Evolutionary conservation across 2,329 filamentous ascomycete species (phyloP).

Genomic region (Aspergillus melleus): DNA sequence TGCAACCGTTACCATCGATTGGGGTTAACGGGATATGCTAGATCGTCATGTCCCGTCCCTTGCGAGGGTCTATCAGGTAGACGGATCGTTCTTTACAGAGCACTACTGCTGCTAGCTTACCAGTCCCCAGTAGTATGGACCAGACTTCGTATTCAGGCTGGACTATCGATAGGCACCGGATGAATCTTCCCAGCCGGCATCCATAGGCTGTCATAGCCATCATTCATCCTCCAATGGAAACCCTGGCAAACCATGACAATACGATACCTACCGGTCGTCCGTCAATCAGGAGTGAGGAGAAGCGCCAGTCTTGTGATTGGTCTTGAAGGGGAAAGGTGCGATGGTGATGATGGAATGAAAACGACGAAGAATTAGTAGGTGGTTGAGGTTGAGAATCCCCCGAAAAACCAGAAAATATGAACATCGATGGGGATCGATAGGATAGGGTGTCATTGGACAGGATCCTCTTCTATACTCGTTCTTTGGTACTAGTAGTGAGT

Average conservation of each 20-base stretch:
- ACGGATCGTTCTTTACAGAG: too few relatives aligned
- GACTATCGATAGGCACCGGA: not conserved
- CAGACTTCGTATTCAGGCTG: not conserved
- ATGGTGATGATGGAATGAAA: conserved; percentile 3
- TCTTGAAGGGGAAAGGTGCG: conserved; percentile 15
- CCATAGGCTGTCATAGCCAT: not conserved
- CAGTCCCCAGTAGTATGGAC: not conserved
- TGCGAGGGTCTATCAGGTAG: not conserved
- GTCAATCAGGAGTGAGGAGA: conserved; percentile 13
- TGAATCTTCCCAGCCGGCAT: not conserved
- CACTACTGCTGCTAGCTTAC: not conserved
- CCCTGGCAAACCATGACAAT: conserved; percentile 5
- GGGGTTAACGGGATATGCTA: not conserved
- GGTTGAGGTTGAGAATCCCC: not conserved
- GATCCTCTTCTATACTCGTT: not conserved
- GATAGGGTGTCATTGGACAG: not conserved
- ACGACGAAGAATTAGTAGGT: not conserved
- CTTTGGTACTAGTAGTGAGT: not conserved
- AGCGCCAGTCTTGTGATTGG: conserved; percentile 23
- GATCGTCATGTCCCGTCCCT: not conserved
- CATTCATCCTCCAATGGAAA: not conserved
- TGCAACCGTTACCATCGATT: not conserved
- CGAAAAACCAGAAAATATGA: not conserved
- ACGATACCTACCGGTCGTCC: conserved; percentile 6
- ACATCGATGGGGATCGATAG: not conserved